A percentile compares a stretch with the other conserved stretches of the same genome.
phyloP scores from a whole-genome alignment of 495 filamentous ascomycete genomes.

The Achaetomiella virescens region DNA sequence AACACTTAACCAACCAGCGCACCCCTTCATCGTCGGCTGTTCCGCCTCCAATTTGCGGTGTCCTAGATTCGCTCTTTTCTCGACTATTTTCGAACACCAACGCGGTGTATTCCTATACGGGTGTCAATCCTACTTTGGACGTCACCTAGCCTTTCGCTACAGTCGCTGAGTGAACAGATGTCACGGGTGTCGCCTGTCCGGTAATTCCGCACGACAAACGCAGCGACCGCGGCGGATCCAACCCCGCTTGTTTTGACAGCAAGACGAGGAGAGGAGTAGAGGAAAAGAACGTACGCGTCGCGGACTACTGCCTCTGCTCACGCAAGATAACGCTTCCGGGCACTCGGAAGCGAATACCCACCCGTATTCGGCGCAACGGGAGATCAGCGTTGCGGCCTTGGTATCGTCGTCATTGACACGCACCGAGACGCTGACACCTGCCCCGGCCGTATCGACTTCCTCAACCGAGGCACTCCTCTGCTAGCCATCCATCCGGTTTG shows the following conservation, averaged over 20 bases:
- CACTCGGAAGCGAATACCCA: slow-evolving; percentile 1
- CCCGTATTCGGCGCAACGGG: neutral
- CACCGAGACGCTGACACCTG: neutral
- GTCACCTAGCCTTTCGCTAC: no score
- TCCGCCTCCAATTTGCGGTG: neutral
- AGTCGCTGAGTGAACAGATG: no score
- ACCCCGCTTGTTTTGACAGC: neutral
- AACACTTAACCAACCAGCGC: no score
- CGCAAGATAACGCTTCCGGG: slow-evolving; percentile 1
- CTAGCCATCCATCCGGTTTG: neutral
- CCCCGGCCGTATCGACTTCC: neutral
- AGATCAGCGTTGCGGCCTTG: neutral
- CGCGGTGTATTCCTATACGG: neutral
- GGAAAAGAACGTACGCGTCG: neutral
- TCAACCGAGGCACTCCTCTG: neutral
- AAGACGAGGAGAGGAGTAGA: neutral
- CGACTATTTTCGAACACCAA: neutral
- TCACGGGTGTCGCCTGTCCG: no score
- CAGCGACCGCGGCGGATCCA: no score
- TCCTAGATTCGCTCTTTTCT: neutral
- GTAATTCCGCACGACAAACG: neutral
- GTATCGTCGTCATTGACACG: neutral
- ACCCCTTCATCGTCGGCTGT: neutral
- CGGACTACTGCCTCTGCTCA: no score
- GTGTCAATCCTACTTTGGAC: neutral